A percentile compares a stretch with the other conserved stretches of the same genome.
These are phyloP conservation scores for Pezicula radicicola DNA, from an alignment of 2,329 filamentous ascomycete species.

Conservation along the genomic window DNA sequence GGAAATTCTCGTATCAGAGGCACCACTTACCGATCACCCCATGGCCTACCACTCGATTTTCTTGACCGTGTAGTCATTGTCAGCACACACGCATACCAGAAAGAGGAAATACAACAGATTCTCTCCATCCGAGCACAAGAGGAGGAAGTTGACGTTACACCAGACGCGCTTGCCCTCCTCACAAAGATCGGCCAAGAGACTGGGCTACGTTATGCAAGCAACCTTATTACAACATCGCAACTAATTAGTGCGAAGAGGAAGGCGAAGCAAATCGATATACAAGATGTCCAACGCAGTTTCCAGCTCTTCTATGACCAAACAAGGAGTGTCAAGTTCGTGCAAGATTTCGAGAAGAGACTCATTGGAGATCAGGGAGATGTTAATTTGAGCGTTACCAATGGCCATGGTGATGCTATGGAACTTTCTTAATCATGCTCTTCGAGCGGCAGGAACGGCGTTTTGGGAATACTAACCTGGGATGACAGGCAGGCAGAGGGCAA, in stretches of 20 bases:
- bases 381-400: slow-evolving; percentile 58
- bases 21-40: slow-evolving; percentile 88
- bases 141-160: slow-evolving; percentile 88
- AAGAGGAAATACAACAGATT: slow-evolving; percentile 89
- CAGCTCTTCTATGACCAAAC: slow-evolving; percentile 87
- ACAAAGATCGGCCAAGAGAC: slow-evolving; percentile 95
- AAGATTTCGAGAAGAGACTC: slow-evolving; percentile 85
- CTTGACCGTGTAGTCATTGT: slow-evolving; percentile 95
- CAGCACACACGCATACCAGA: slow-evolving; percentile 80
- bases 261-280: slow-evolving; percentile 77
- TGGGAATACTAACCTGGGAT: not conserved
- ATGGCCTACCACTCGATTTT: slow-evolving; percentile 93
- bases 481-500: not conserved
- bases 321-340: slow-evolving; percentile 86
- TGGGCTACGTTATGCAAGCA: slow-evolving; percentile 92
- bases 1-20: slow-evolving; percentile 89
- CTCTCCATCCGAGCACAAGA: slow-evolving; percentile 89
- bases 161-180: slow-evolving; percentile 86
- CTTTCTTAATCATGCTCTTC: slow-evolving; percentile 19
- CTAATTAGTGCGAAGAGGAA: slow-evolving; percentile 83
- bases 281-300: slow-evolving; percentile 92
- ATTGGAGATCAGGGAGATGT: slow-evolving; percentile 85
- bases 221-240: slow-evolving; percentile 93
- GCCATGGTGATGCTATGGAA: slow-evolving; percentile 68
- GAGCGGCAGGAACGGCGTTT: not conserved